Evolutionary conservation across 176 grass and related monocot genomes (phyloP), one percentile per base, ranked within the genome.

Genomic region (Miscanthus lutarioriparius): DNA sequence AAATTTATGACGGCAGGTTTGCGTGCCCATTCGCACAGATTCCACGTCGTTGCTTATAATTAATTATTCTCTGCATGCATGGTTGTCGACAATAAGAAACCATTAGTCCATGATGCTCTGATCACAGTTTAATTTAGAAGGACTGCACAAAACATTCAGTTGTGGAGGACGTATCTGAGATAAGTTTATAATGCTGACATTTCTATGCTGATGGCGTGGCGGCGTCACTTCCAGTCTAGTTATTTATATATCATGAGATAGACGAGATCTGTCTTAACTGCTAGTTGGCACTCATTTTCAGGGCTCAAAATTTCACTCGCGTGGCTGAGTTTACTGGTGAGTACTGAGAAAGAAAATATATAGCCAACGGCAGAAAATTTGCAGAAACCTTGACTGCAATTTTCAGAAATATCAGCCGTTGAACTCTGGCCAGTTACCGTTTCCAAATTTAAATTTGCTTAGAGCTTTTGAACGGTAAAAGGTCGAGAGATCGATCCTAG

Each of bases 61-160:
- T 59, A 77, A 49, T 87, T 70, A 87, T 49, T 30, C 14, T 87
- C 27, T 77, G 49, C 79, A 77, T 77, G 72, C 73, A 70, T 71
- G 63, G 27, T 33, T 39, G 72, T 82, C 72, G 68, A 56, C 70
- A 68, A 56, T 44, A 58, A 79, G 20, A 71, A 72, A 79, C 22
- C 61, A 12, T 80, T 30, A 19, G 7, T 32, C 25, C 15, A 74
- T 49, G 45, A 75, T 84, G 27, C 58, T 65, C 40, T 61, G n/a
- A 25, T 14, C 64, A 56, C 47, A 40, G 43, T 53, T 49, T 75
- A 75, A 2, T 49, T 28, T 74, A 27, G 13, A 47, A 65, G 43
- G 25, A 64, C 40, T 35, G 58, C 58, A 40, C 59, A 36, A 35
- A 64, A 37, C 58, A 49, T 64, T 28, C 41, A 26, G 47, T 66